phyloP scores from a whole-genome alignment of 805 yeast species.

The Ogataea neopini region DNA sequence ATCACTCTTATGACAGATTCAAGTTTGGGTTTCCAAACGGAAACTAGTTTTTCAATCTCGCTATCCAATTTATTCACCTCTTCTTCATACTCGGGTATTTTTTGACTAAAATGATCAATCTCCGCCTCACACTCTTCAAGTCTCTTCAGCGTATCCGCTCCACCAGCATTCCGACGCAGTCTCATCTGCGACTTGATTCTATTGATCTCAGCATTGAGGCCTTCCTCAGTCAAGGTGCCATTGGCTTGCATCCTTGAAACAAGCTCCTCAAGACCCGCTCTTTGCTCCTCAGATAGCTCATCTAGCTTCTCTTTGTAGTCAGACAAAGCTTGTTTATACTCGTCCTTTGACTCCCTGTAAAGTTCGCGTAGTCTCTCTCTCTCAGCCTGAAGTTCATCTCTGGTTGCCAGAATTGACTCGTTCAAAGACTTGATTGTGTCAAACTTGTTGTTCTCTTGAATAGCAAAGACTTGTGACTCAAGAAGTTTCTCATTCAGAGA shows the following conservation, averaged over 20 bases:
- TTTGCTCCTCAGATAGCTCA: constrained; percentile 41
- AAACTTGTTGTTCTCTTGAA: constrained; percentile 43
- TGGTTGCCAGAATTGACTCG: constrained; percentile 31
- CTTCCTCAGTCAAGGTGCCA: constrained; percentile 37
- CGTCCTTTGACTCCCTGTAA: constrained; percentile 24
- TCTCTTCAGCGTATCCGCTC: constrained; percentile 29
- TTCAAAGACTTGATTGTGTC: constrained; percentile 27
- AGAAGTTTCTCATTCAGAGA: constrained; percentile 31
- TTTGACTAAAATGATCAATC: constrained; percentile 38
- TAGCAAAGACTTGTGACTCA: constrained; percentile 18
- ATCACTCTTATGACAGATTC: constrained; percentile 53
- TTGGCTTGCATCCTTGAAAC: constrained; percentile 35
- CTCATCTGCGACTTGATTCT: constrained; percentile 44
- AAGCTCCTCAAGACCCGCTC: constrained; percentile 42
- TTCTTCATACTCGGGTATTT: constrained; percentile 39
- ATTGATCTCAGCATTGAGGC: constrained; percentile 39
- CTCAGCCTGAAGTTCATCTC: constrained; percentile 26
- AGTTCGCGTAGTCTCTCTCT: constrained; percentile 14
- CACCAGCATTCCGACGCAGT: constrained; percentile 29
- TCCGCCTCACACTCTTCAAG: constrained; percentile 42
- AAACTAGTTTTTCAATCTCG: constrained; percentile 32
- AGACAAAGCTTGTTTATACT: constrained; percentile 22
- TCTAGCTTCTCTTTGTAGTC: constrained; percentile 38
- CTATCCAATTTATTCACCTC: constrained; percentile 39
- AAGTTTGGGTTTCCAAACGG: constrained; percentile 64